Conservation (phyloP, 1,139 yeast species). For the Suhomyces wounanorum region DNA sequence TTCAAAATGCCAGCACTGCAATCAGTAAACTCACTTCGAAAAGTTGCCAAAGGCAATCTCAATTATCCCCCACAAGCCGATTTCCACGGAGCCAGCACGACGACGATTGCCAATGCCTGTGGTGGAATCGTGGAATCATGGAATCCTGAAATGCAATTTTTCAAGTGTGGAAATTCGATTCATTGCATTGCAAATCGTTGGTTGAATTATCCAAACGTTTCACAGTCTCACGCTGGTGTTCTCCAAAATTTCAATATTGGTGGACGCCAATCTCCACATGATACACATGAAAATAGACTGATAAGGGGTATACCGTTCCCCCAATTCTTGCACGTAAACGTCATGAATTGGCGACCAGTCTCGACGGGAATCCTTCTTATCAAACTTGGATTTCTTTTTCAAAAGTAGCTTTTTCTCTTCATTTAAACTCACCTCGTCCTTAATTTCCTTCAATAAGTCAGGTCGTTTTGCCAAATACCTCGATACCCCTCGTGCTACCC, state of each 20-base stretch:
- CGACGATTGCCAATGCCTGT: too few relatives aligned
- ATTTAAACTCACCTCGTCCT: constrained; percentile 30
- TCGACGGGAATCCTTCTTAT: constrained; percentile 42
- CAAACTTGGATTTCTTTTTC: constrained; percentile 40
- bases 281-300: constrained; percentile 68
- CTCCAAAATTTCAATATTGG: constrained; percentile 53
- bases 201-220: too few relatives aligned
- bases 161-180: not conserved
- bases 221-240: constrained; percentile 4
- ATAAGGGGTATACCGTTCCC: constrained; percentile 65
- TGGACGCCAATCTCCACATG: constrained; percentile 69
- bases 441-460: constrained; percentile 44
- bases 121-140: not conserved
- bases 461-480: constrained; percentile 62
- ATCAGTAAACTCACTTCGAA: too few relatives aligned
- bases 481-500: constrained; percentile 80
- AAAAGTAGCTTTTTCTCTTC: constrained; percentile 33
- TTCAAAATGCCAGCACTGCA: not conserved
- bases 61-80: too few relatives aligned
- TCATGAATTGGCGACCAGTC: constrained; percentile 68
- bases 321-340: constrained; percentile 55
- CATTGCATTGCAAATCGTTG: not conserved
- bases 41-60: too few relatives aligned
- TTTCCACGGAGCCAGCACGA: too few relatives aligned
- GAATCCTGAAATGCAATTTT: not conserved